Percentiles rank a stretch among this genome's conserved stretches.
phyloP scores from a whole-genome alignment of 2,329 filamentous ascomycete species.

The Fusarium sp. region DNA sequence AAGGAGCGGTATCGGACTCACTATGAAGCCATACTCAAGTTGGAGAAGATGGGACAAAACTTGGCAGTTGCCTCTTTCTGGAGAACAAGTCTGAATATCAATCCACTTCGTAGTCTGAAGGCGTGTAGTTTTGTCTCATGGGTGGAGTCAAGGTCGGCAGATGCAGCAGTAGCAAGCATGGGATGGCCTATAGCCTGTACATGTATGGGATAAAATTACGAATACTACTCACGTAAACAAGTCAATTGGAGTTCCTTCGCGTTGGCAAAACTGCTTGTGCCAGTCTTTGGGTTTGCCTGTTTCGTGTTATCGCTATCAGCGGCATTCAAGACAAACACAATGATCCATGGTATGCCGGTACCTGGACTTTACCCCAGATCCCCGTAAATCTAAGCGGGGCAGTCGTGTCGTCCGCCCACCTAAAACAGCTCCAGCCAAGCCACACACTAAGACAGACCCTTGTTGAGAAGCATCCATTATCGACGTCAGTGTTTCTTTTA shows the following conservation, averaged over 20 bases:
- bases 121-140: not conserved
- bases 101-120: not conserved
- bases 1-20: constrained; percentile 34
- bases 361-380: constrained; percentile 39
- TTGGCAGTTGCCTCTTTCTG: not conserved
- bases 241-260: not conserved
- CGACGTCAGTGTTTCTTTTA: constrained; percentile 29
- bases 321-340: not conserved
- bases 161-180: not conserved
- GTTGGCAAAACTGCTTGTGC: not conserved
- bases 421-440: constrained; percentile 4
- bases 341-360: constrained; percentile 16
- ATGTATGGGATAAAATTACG: not conserved
- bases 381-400: constrained; percentile 27
- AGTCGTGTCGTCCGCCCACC: not conserved
- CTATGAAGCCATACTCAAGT: not conserved
- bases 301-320: not conserved
- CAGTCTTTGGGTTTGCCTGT: not conserved
- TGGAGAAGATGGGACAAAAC: not conserved
- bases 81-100: not conserved
- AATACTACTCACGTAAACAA: not conserved
- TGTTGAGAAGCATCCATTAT: constrained; percentile 7
- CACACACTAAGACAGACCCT: constrained; percentile 18
- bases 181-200: not conserved
- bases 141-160: not conserved